Conservation (phyloP, 257 asterid genomes). For the Mitragyna speciosa region DNA sequence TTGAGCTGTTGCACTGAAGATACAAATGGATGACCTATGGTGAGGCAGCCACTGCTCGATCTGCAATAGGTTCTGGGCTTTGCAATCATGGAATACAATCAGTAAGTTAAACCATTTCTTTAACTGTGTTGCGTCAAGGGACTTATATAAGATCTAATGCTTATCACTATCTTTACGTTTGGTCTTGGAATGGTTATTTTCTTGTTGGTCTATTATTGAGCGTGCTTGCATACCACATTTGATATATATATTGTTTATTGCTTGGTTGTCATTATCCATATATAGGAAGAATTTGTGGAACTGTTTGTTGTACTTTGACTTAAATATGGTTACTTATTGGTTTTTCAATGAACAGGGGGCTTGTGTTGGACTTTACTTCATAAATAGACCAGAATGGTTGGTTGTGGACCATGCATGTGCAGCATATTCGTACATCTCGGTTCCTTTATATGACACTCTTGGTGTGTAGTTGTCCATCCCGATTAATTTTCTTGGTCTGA, state of each 20-base stretch:
- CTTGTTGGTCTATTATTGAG: background rate
- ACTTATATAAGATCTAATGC: background rate
- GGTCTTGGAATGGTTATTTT: background rate
- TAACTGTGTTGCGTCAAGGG: background rate
- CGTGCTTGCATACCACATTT: background rate
- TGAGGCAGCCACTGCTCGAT: slow-evolving; percentile 80
- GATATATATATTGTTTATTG: background rate
- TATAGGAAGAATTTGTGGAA: background rate
- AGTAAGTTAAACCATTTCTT: slow-evolving; percentile 38
- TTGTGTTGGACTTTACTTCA: slow-evolving; percentile 79
- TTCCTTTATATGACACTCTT: slow-evolving; percentile 96
- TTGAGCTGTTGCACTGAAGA: slow-evolving; percentile 35
- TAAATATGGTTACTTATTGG: background rate
- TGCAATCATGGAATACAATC: slow-evolving; percentile 58
- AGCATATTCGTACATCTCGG: slow-evolving; percentile 83
- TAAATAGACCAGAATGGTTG: slow-evolving; percentile 94
- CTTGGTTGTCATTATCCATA: background rate
- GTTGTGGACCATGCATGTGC: slow-evolving; percentile 93
- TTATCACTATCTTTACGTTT: background rate
- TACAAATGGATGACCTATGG: slow-evolving; percentile 99
- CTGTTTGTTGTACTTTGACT: background rate
- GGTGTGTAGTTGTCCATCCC: slow-evolving; percentile 57
- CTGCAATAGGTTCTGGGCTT: slow-evolving; percentile 93
- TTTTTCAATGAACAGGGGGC: slow-evolving; percentile 60
- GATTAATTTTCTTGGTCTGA: slow-evolving; percentile 23